Evolutionary conservation across 1,284 basidiomycete genomes (phyloP).

Genomic region (Ganoderma leucocontextum): DNA sequence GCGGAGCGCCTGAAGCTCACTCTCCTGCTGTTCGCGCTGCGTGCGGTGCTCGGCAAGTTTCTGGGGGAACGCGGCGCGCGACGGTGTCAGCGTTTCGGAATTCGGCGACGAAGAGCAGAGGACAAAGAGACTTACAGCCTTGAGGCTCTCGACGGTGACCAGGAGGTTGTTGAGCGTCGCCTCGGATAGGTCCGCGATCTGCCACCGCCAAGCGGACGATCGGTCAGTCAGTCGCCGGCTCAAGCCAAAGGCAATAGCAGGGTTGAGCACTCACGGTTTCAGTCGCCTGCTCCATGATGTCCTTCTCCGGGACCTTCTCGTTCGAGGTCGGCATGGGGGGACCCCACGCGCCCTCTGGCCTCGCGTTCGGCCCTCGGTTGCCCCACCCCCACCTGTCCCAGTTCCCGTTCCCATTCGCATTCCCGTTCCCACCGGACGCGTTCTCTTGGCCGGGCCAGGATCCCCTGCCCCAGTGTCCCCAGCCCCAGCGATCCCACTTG

Average conservation of each 20-base stretch:
- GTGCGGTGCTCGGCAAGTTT: slow-evolving; percentile 68
- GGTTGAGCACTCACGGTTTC: slow-evolving; percentile 56
- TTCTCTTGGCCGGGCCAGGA: slow-evolving; percentile 16
- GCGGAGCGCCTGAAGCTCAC: slow-evolving; percentile 41
- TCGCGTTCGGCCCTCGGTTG: slow-evolving; percentile 2
- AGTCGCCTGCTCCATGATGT: slow-evolving; percentile 57
- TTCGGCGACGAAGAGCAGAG: not conserved
- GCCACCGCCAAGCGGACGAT: slow-evolving; percentile 11
- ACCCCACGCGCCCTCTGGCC: slow-evolving; percentile 37
- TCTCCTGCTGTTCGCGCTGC: slow-evolving; percentile 57
- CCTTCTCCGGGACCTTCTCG: slow-evolving; percentile 51
- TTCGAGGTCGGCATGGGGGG: slow-evolving; percentile 33
- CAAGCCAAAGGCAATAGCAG: slow-evolving; percentile 1
- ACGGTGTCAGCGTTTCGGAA: not conserved
- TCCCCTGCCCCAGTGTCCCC: slow-evolving; percentile 18
- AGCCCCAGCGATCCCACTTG: slow-evolving; percentile 33
- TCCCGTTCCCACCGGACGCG: not conserved
- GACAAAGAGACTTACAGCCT: slow-evolving; percentile 54
- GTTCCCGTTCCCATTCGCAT: not conserved
- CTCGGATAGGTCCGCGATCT: slow-evolving; percentile 75
- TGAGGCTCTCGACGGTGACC: slow-evolving; percentile 62
- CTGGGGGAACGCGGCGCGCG: slow-evolving; percentile 43
- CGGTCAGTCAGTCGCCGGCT: not conserved
- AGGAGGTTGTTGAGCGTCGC: slow-evolving; percentile 71
- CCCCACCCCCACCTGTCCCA: slow-evolving; percentile 27